Conservation (phyloP, 2,329 filamentous ascomycete species). For the Drechmeria coniospora region DNA sequence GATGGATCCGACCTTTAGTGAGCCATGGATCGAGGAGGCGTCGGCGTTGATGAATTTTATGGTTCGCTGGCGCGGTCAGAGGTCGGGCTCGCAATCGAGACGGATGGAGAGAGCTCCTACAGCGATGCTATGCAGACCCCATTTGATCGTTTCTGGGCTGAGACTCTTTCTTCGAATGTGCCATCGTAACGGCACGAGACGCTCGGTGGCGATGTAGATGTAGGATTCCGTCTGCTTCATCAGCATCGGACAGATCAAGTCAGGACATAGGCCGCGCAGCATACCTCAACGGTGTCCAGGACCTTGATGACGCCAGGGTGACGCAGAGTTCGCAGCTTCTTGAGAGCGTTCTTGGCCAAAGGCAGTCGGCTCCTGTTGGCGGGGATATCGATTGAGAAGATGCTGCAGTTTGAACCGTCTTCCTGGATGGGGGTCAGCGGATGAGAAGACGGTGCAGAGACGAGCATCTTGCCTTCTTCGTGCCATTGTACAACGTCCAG, state of each 20-base stretch:
- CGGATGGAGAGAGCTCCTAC: conserved; percentile 26
- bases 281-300: conserved; percentile 80
- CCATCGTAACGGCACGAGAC: conserved; percentile 76
- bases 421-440: conserved; percentile 39
- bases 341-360: conserved; percentile 82
- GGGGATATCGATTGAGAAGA: conserved; percentile 86
- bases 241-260: conserved; percentile 8
- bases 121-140: conserved; percentile 79
- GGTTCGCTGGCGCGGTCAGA: conserved; percentile 46
- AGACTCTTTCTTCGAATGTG: conserved; percentile 77
- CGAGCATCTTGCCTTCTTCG: conserved; percentile 54
- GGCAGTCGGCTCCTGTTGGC: conserved; percentile 68
- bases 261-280: background rate
- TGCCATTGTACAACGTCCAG: conserved; percentile 93
- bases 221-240: conserved; percentile 67
- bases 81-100: background rate
- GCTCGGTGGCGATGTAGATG: conserved; percentile 92
- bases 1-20: conserved; percentile 68
- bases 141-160: conserved; percentile 87
- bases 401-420: conserved; percentile 85
- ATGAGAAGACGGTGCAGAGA: background rate
- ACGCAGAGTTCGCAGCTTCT: conserved; percentile 81
- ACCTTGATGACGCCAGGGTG: conserved; percentile 93
- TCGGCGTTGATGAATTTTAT: conserved; percentile 94
- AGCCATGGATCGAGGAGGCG: conserved; percentile 80